phyloP scores from a whole-genome alignment of 2,329 filamentous ascomycete species.

The Colletotrichum musicola region DNA sequence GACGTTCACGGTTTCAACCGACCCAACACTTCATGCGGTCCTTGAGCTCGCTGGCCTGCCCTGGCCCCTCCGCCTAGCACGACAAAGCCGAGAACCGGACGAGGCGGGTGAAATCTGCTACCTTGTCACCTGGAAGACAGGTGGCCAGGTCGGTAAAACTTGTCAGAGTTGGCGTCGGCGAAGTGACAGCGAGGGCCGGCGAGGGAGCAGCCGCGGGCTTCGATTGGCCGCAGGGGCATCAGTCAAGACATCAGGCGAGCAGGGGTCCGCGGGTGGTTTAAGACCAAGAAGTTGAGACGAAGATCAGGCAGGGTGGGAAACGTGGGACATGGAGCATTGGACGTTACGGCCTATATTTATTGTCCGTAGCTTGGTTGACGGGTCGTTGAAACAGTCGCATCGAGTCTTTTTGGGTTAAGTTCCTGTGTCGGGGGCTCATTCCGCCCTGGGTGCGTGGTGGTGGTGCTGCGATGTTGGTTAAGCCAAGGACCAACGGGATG shows the following conservation, averaged over 20 bases:
- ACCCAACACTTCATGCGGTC: conserved; percentile 26
- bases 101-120: conserved; percentile 2
- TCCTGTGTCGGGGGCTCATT: conserved; percentile 9
- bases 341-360: conserved; percentile 28
- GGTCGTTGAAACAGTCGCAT: conserved; percentile 26
- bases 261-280: background rate
- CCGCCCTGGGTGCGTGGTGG: no score
- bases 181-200: conserved; percentile 25
- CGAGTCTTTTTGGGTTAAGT: conserved; percentile 13
- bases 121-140: conserved; percentile 6
- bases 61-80: conserved; percentile 1
- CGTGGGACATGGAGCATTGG: conserved; percentile 30
- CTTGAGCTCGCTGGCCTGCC: background rate
- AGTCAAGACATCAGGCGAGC: conserved; percentile 31
- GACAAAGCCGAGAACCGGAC: conserved; percentile 34
- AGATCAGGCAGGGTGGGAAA: conserved; percentile 36
- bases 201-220: conserved; percentile 8
- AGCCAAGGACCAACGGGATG: conserved; percentile 1
- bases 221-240: conserved; percentile 16
- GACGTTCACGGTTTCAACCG: conserved; percentile 32
- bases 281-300: conserved; percentile 29
- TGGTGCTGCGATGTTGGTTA: no score
- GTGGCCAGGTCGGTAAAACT: conserved; percentile 12
- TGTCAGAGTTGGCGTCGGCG: conserved; percentile 21
- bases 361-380: conserved; percentile 6